Evolutionary conservation across 495 filamentous ascomycete genomes (phyloP), one percentile per base, ranked within the genome.

Genomic region (Talaromyces proteolyticus): DNA sequence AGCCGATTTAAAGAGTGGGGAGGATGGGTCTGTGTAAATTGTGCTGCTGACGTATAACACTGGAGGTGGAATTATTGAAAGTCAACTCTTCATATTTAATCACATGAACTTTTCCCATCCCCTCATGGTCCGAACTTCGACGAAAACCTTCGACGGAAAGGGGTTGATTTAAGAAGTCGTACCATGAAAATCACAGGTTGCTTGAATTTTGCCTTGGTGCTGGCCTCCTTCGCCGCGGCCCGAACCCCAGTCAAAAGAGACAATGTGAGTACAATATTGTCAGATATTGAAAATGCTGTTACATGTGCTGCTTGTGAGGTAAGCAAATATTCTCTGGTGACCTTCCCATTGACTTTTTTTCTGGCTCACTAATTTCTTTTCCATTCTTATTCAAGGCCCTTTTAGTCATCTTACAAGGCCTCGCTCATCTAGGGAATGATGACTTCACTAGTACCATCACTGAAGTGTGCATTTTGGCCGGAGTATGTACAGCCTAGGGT

Each of bases 241-340:
- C 14, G 22, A 19, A 22, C 20, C 3, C 21, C 43, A 2, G 20
- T 14, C 43, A 45, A 45, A 25, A 45, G 43, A 29, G 43, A 45
- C 29, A 29, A 16, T 0, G 59, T 52, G 14, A 53, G 57, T 14
- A 53, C 53, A 22, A 62, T 65, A 14, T 60, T 57, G 55, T 52
- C 59, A 25, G 72, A 74, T 49, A 65, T 75, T 21, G 65, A 73
- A 56, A 63, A 67, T 57, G 65, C 67, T 1, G 63, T 64, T 1
- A 66, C 66, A 22, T 79, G 75, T 58, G 56, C 67, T 2, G 68
- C 59, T 44, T 79, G 76, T 49, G 67, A 78, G 60, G 73, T 74
- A 49, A 21, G 67, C 46, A 23, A 22, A 37, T 24, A 29, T 20
- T 11, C 7, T 23, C 14, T 36, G 8, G n/a, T 23, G 22, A n/a